phyloP scores from a whole-genome alignment of 2,329 filamentous ascomycete genomes.

The Beauveria asiatica region DNA sequence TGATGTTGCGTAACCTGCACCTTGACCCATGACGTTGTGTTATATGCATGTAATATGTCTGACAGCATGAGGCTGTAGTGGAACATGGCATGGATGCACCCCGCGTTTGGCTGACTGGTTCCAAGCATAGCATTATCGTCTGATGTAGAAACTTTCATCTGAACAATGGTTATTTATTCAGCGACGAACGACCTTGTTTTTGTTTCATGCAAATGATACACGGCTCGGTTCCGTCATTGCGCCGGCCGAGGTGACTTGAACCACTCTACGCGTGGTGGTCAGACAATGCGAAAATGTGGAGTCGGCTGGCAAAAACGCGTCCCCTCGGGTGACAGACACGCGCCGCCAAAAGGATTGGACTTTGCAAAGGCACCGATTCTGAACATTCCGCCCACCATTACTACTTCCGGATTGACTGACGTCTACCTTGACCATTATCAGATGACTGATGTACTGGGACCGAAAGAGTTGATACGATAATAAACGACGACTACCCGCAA shows the following conservation, averaged over 20 bases:
- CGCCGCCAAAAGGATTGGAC: background rate
- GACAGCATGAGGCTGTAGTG: background rate
- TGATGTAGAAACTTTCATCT: too few relatives aligned
- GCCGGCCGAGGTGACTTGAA: background rate
- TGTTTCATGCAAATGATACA: background rate
- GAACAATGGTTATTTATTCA: background rate
- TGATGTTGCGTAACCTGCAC: background rate
- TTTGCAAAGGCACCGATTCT: too few relatives aligned
- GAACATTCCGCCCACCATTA: too few relatives aligned
- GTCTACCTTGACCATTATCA: background rate
- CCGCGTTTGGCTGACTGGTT: background rate
- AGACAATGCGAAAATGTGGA: background rate
- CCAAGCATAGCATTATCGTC: background rate
- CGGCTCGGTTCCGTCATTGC: background rate
- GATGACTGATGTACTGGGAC: background rate
- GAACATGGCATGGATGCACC: background rate
- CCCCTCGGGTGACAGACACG: background rate
- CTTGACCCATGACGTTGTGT: background rate
- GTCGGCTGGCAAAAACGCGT: slow-evolving; percentile 2
- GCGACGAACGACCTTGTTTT: too few relatives aligned
- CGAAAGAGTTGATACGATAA: background rate
- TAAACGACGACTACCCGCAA: background rate
- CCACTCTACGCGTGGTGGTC: slow-evolving; percentile 5
- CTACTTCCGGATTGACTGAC: too few relatives aligned
- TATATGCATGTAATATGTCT: background rate